These are phyloP conservation scores for sunflower (Helianthus annuus) DNA, from an alignment of 129 eudicot species.

Conservation along the genomic window HanXRQr2.0-SUNRISE NC_035435.2:98180596-98181095, in stretches of 20 bases:
- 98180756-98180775: conserved; percentile 35
- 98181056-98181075: background rate
- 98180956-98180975: too few species aligned
- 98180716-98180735: conserved; percentile 38
- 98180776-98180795: conserved; percentile 34
- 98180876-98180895: conserved; percentile 55
- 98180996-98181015: conserved; percentile 15
- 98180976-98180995: conserved; percentile 9
- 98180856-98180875: conserved; percentile 41
- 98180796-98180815: conserved; percentile 49
- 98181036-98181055: conserved; percentile 18
- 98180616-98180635: too few species aligned
- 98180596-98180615: too few species aligned
- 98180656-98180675: too few species aligned
- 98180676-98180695: conserved; percentile 36
- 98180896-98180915: conserved; percentile 46
- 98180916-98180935: conserved; percentile 51
- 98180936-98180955: background rate
- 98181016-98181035: background rate
- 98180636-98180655: too few species aligned
- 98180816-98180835: conserved; percentile 57
- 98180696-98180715: conserved; percentile 52
- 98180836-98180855: conserved; percentile 32
- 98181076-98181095: background rate
- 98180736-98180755: conserved; percentile 51